A percentile compares a stretch with the other conserved stretches of the same genome.
Conservation (phyloP, 176 grass and related monocot genomes). For the Juncus inflexus region DNA sequence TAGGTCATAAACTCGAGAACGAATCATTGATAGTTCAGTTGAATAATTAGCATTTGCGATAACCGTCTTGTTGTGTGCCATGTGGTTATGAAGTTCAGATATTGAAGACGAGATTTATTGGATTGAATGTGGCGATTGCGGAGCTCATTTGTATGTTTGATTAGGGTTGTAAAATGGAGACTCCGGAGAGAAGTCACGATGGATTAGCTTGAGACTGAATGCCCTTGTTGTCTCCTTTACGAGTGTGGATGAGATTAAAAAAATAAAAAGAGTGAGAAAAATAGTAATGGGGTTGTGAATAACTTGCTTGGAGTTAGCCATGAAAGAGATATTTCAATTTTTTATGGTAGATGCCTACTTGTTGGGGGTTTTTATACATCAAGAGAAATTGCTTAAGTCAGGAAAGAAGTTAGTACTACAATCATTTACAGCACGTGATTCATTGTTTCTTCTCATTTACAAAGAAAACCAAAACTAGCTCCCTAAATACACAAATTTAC, state of each 20-base stretch:
- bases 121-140: background rate
- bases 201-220: background rate
- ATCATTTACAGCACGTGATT: too few species aligned
- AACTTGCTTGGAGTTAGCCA: background rate
- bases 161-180: conserved; percentile 1
- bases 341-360: conserved; percentile 20
- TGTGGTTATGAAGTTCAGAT: background rate
- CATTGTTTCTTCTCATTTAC: too few species aligned
- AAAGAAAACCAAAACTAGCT: too few species aligned
- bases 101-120: background rate
- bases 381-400: conserved; percentile 25
- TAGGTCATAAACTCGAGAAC: background rate
- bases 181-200: background rate
- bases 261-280: background rate
- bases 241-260: background rate
- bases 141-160: background rate
- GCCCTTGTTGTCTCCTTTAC: background rate
- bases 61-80: background rate
- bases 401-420: too few species aligned
- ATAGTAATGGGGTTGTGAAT: background rate
- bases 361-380: conserved; percentile 43
- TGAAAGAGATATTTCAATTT: background rate
- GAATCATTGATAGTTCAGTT: background rate
- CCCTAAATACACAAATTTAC: too few species aligned
- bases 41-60: background rate